Conservation (phyloP, 164 flowering plant species). For the Litsea cubeba region DNA sequence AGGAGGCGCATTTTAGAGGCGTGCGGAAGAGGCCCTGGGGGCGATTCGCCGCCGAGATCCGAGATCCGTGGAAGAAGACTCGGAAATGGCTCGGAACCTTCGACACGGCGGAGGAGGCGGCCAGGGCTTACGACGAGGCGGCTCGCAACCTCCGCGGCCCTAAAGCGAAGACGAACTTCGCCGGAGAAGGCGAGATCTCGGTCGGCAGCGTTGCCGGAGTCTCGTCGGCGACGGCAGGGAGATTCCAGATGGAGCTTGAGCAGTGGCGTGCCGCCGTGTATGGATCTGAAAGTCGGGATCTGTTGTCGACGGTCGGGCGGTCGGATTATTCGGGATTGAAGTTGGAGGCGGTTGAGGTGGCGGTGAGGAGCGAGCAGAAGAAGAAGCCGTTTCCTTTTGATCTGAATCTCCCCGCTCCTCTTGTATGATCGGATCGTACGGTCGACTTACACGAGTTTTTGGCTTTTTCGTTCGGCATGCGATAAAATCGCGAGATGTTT, state of each 20-base stretch:
- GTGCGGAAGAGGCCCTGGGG: constrained; percentile 57
- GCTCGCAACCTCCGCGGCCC: constrained; percentile 44
- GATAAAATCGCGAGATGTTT: background rate
- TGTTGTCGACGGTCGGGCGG: background rate
- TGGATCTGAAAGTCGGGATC: constrained; percentile 10
- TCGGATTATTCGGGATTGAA: constrained; percentile 31
- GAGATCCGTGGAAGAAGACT: constrained; percentile 56
- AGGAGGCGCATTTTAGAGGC: constrained; percentile 39
- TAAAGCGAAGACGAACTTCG: constrained; percentile 54
- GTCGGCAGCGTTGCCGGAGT: constrained; percentile 1
- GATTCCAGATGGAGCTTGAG: constrained; percentile 7
- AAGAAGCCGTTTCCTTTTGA: constrained; percentile 45
- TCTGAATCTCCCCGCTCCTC: constrained; percentile 51
- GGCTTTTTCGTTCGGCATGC: background rate
- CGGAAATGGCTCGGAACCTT: constrained; percentile 53
- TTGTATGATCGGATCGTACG: constrained; percentile 21
- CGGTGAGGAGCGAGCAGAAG: constrained; percentile 24
- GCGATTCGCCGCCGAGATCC: constrained; percentile 50
- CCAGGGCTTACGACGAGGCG: constrained; percentile 46
- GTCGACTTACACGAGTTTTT: background rate
- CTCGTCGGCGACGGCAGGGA: background rate
- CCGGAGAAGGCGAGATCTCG: constrained; percentile 7
- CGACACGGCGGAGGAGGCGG: constrained; percentile 50
- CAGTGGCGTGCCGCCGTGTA: constrained; percentile 10
- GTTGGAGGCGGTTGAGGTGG: constrained; percentile 15